Evolutionary conservation across 306 rosid species (phyloP).

Genomic region (Ormosia emarginata): DNA sequence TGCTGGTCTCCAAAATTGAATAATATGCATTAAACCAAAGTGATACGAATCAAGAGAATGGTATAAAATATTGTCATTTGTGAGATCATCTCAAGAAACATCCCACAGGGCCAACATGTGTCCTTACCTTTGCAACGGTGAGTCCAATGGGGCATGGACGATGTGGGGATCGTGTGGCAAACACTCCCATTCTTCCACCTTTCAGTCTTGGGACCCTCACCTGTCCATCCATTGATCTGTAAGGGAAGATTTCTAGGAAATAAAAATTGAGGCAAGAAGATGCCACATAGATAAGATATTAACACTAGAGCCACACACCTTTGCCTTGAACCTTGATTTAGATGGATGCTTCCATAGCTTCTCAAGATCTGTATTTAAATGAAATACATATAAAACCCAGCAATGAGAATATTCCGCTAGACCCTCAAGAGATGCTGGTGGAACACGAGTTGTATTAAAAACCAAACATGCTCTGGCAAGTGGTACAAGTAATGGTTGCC

Average conservation of each 20-base stretch:
- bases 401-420: conserved; percentile 84
- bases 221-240: conserved; percentile 56
- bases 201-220: conserved; percentile 89
- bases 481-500: conserved; percentile 93
- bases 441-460: conserved; percentile 67
- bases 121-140: conserved; percentile 80
- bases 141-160: conserved; percentile 97
- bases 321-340: conserved; percentile 81
- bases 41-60: background rate
- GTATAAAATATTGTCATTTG: background rate
- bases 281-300: conserved; percentile 2
- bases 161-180: conserved; percentile 93
- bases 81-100: background rate
- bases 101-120: background rate
- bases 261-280: conserved; percentile 12
- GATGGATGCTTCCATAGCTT: conserved; percentile 88
- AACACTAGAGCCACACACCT: conserved; percentile 48
- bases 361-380: conserved; percentile 83
- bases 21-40: background rate
- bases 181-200: conserved; percentile 85
- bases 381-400: conserved; percentile 90
- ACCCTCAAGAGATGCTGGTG: conserved; percentile 91
- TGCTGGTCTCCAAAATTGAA: conserved; percentile 2
- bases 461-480: conserved; percentile 87
- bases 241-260: conserved; percentile 23